Conservation (phyloP, 2,329 filamentous ascomycete species). For the Stagonosporopsis chrysanthemi region DNA sequence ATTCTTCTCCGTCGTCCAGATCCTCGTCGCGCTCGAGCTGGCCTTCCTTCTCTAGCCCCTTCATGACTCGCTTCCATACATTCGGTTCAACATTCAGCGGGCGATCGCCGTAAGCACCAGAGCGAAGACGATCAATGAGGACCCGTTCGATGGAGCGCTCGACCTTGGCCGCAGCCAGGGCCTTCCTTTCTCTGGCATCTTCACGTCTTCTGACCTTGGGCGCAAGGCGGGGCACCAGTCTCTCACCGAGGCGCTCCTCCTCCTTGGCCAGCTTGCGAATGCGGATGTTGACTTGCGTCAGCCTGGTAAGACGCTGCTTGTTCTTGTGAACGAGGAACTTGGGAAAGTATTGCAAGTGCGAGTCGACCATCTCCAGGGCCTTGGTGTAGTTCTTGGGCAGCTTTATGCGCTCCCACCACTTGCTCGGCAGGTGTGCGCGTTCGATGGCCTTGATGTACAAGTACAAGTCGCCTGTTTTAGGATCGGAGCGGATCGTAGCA, state of each 20-base stretch:
- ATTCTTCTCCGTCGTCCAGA: slow-evolving; percentile 83
- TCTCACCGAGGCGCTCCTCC: slow-evolving; percentile 88
- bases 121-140: slow-evolving; percentile 86
- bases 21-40: slow-evolving; percentile 86
- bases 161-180: slow-evolving; percentile 76
- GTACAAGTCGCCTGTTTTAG: slow-evolving; percentile 82
- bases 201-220: slow-evolving; percentile 76
- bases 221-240: slow-evolving; percentile 84
- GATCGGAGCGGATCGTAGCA: slow-evolving; percentile 86
- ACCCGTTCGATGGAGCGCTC: slow-evolving; percentile 96
- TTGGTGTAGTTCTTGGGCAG: slow-evolving; percentile 89
- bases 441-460: slow-evolving; percentile 90
- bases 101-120: slow-evolving; percentile 92
- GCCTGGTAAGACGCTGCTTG: slow-evolving; percentile 90
- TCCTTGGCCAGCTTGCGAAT: slow-evolving; percentile 82
- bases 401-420: slow-evolving; percentile 94
- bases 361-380: slow-evolving; percentile 78
- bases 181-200: slow-evolving; percentile 59
- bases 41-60: slow-evolving; percentile 85
- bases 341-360: slow-evolving; percentile 78
- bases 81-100: slow-evolving; percentile 93
- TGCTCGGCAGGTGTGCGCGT: slow-evolving; percentile 78
- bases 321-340: slow-evolving; percentile 94
- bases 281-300: slow-evolving; percentile 88
- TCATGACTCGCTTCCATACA: slow-evolving; percentile 97